Percentiles rank a stretch among this genome's conserved stretches.
Evolutionary conservation across 352 stramenopile species (phyloP).

Genomic region (Pythium vanterpoolii): DNA sequence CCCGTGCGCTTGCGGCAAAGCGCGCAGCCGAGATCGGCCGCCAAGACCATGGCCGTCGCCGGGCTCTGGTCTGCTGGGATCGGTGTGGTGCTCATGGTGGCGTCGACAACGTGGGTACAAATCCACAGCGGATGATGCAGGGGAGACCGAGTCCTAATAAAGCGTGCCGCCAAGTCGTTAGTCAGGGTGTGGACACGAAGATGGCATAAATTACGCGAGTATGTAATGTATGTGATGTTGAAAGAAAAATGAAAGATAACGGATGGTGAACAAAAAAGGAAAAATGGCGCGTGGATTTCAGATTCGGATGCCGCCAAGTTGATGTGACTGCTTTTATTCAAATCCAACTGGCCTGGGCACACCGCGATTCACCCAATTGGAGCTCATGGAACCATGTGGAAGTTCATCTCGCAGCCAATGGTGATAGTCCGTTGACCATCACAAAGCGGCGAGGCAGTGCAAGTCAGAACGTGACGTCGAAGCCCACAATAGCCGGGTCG

Average conservation of each 20-base stretch:
- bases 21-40: slow-evolving; percentile 23
- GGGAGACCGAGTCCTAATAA: slow-evolving; percentile 21
- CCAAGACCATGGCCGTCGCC: slow-evolving; percentile 10
- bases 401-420: neutral
- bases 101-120: neutral
- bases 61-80: slow-evolving; percentile 12
- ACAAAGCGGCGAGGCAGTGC: slow-evolving; percentile 3
- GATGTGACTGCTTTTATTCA: neutral
- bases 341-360: slow-evolving; percentile 1
- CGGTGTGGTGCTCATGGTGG: slow-evolving; percentile 2
- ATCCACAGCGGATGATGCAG: no score
- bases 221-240: no score
- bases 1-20: slow-evolving; percentile 35
- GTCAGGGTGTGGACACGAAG: slow-evolving; percentile 7
- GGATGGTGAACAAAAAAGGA: neutral
- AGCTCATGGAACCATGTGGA: neutral
- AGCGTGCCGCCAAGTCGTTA: slow-evolving; percentile 1
- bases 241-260: slow-evolving; percentile 2
- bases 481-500: slow-evolving; percentile 14
- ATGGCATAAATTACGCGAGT: slow-evolving; percentile 7
- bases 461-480: slow-evolving; percentile 12
- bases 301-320: neutral
- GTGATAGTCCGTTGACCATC: neutral
- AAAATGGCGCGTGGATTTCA: neutral
- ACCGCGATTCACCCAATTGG: neutral